These are phyloP conservation scores for Irpex lacteus DNA, from an alignment of 1,284 basidiomycete species.

Conservation along the genomic window DNA sequence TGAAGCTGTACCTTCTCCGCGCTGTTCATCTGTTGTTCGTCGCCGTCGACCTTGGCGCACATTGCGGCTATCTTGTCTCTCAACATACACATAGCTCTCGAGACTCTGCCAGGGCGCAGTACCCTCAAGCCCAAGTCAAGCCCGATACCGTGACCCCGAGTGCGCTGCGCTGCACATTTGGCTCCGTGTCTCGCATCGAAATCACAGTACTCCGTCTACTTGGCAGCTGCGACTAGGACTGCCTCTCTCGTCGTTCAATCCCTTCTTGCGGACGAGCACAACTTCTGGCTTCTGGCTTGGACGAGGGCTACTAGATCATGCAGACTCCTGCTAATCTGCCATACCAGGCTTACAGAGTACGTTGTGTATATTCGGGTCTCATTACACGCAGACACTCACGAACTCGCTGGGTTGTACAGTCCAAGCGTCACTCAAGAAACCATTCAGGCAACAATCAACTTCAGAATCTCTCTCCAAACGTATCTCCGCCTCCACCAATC, in stretches of 20 bases:
- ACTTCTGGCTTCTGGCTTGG: background rate
- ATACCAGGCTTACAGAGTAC: constrained; percentile 66
- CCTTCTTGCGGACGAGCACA: background rate
- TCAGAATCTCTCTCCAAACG: constrained; percentile 27
- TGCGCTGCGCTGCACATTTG: background rate
- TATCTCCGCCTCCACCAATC: constrained; percentile 24
- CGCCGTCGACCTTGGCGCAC: background rate
- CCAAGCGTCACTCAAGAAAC: constrained; percentile 66
- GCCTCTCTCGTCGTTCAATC: background rate
- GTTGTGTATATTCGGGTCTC: constrained; percentile 2
- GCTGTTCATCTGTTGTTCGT: background rate
- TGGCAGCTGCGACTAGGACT: background rate
- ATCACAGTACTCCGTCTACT: background rate
- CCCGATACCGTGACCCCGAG: background rate
- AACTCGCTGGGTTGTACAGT: constrained; percentile 35
- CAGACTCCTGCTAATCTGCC: constrained; percentile 42
- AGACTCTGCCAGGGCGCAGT: background rate
- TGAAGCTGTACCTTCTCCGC: background rate
- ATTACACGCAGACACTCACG: constrained; percentile 8
- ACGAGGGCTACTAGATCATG: constrained; percentile 1
- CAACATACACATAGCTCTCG: background rate
- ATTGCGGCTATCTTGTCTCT: background rate
- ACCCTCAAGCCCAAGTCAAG: background rate
- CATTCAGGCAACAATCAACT: constrained; percentile 31
- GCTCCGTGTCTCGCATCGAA: background rate